Percentiles rank a stretch among this genome's conserved stretches.
Conservation (phyloP, 345 rosid genomes). For the Camelina hispida region DNA sequence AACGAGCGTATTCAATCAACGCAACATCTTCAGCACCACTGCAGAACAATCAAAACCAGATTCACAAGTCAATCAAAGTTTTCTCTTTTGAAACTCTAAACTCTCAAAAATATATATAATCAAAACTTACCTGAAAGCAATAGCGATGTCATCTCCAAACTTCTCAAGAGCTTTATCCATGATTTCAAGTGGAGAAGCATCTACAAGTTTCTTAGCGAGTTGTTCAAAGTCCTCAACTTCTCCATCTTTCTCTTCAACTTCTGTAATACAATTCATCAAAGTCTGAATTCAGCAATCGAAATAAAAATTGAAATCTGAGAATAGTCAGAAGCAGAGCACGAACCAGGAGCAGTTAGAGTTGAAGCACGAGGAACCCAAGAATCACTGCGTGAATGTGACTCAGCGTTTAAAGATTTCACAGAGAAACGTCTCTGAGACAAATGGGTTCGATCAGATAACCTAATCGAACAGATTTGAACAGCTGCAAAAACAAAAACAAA, state of each 20-base stretch:
- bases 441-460: slow-evolving; percentile 53
- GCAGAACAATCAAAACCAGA: slow-evolving; percentile 27
- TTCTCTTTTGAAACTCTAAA: not conserved
- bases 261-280: slow-evolving; percentile 47
- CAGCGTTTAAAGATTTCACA: slow-evolving; percentile 54
- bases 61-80: not conserved
- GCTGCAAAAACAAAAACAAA: slow-evolving; percentile 44
- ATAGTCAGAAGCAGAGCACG: not conserved
- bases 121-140: slow-evolving; percentile 81
- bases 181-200: slow-evolving; percentile 86
- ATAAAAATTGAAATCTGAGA: not conserved
- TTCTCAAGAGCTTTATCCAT: slow-evolving; percentile 88
- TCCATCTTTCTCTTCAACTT: slow-evolving; percentile 56
- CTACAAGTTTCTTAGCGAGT: slow-evolving; percentile 61
- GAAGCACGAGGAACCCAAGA: slow-evolving; percentile 62
- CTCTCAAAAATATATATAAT: not conserved
- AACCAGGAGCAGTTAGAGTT: slow-evolving; percentile 67
- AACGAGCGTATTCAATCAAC: slow-evolving; percentile 84
- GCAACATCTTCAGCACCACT: slow-evolving; percentile 99
- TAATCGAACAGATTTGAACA: slow-evolving; percentile 62
- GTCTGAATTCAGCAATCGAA: not conserved
- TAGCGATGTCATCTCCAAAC: slow-evolving; percentile 85
- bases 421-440: slow-evolving; percentile 50
- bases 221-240: slow-evolving; percentile 63
- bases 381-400: slow-evolving; percentile 49